phyloP scores from a whole-genome alignment of 2,329 filamentous ascomycete genomes.

The Emmonsiellopsis sp. region DNA sequence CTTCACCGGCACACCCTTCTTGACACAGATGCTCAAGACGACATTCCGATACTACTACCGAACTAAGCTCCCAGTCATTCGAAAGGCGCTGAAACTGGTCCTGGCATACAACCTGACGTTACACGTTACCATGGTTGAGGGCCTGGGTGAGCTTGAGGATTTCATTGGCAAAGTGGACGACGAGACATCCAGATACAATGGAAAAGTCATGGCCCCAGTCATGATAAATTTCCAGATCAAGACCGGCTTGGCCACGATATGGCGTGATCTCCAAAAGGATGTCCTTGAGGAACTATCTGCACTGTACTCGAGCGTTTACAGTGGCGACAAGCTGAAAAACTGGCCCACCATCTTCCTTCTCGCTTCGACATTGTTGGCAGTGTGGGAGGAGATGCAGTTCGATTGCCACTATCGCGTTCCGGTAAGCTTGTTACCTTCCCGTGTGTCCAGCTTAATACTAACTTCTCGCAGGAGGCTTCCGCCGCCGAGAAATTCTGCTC shows the following conservation, averaged over 20 bases:
- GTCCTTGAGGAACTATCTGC: slow-evolving; percentile 87
- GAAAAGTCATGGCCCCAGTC: slow-evolving; percentile 85
- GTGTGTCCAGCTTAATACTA: slow-evolving; percentile 1
- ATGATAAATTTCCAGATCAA: slow-evolving; percentile 99
- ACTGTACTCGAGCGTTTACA: slow-evolving; percentile 96
- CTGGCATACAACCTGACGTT: slow-evolving; percentile 92
- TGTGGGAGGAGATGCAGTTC: slow-evolving; percentile 99
- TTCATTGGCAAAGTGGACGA: slow-evolving; percentile 79
- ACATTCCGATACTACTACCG: slow-evolving; percentile 88
- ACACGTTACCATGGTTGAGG: slow-evolving; percentile 91
- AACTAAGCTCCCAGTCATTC: slow-evolving; percentile 79
- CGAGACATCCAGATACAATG: slow-evolving; percentile 75
- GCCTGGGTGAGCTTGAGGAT: slow-evolving; percentile 61
- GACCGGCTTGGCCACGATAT: slow-evolving; percentile 93
- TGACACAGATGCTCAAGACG: slow-evolving; percentile 93
- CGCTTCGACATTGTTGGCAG: slow-evolving; percentile 80
- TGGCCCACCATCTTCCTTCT: slow-evolving; percentile 99
- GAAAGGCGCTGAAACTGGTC: slow-evolving; percentile 90
- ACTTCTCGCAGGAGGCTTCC: slow-evolving; percentile 49
- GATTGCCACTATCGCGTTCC: slow-evolving; percentile 93
- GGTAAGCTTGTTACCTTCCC: slow-evolving; percentile 18
- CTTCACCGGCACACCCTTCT: slow-evolving; percentile 89
- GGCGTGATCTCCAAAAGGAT: slow-evolving; percentile 94
- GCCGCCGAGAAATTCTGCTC: slow-evolving; percentile 90
- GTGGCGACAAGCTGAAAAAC: slow-evolving; percentile 93